Evolutionary conservation across 2,329 filamentous ascomycete genomes (phyloP).

Genomic region (Talaromyces sp.): DNA sequence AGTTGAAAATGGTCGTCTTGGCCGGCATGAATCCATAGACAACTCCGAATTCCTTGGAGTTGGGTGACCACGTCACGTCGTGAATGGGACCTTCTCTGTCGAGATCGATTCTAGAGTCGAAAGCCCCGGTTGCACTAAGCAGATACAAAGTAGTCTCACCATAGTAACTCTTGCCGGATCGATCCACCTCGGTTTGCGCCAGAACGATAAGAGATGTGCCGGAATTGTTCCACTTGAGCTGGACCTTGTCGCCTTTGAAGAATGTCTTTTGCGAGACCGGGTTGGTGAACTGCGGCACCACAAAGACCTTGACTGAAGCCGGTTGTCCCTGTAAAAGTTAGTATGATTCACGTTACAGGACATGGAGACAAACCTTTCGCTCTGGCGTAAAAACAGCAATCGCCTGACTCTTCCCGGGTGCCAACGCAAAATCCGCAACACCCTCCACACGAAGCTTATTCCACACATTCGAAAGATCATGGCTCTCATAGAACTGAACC

Average conservation of each 20-base stretch:
- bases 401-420: constrained; percentile 83
- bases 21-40: constrained; percentile 99
- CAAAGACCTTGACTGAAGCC: constrained; percentile 89
- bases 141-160: constrained; percentile 97
- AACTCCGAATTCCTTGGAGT: constrained; percentile 95
- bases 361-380: constrained; percentile 66
- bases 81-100: constrained; percentile 98
- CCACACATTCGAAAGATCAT: constrained; percentile 82
- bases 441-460: constrained; percentile 94
- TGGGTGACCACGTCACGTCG: constrained; percentile 97
- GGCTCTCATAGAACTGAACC: constrained; percentile 92
- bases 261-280: constrained; percentile 97
- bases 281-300: constrained; percentile 77
- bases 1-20: constrained; percentile 97
- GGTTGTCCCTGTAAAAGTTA: constrained; percentile 69
- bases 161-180: constrained; percentile 98
- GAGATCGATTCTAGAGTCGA: constrained; percentile 85
- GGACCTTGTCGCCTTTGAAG: constrained; percentile 98
- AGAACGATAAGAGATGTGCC: constrained; percentile 91
- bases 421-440: constrained; percentile 81
- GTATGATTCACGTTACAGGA: not conserved
- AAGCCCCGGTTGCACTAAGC: constrained; percentile 82
- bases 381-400: constrained; percentile 94
- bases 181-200: constrained; percentile 96
- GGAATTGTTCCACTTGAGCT: constrained; percentile 94